These are phyloP conservation scores for Lizanozyma gosingica DNA, from an alignment of 1,139 yeast genomes.

Conservation along the genomic window DNA sequence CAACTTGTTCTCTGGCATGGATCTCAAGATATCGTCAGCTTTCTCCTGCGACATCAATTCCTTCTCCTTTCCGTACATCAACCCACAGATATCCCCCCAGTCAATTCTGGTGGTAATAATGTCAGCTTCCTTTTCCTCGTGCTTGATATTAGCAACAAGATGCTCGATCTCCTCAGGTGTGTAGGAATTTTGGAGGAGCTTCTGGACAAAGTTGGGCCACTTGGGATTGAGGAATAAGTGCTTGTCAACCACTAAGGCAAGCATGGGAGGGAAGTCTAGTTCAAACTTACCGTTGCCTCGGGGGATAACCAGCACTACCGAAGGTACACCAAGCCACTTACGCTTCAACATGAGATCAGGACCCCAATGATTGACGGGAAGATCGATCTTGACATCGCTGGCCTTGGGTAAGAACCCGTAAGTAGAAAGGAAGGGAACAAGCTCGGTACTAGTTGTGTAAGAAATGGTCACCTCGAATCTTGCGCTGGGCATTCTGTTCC, in stretches of 20 bases:
- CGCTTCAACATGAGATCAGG: neutral
- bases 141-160: neutral
- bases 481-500: slow-evolving; percentile 5
- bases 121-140: neutral
- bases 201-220: neutral
- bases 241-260: neutral
- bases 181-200: neutral
- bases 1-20: too few relatives aligned
- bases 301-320: neutral
- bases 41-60: neutral
- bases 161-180: neutral
- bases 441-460: slow-evolving; percentile 40
- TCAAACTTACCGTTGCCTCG: neutral
- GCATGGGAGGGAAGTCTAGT: neutral
- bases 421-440: slow-evolving; percentile 36
- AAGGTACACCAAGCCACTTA: neutral
- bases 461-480: slow-evolving; percentile 38
- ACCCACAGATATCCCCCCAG: neutral
- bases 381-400: neutral
- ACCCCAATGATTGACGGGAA: neutral
- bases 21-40: neutral
- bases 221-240: neutral
- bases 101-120: too few relatives aligned
- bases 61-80: neutral
- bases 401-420: slow-evolving; percentile 50